Conservation (phyloP, 2,329 filamentous ascomycete species). For the Paraphoma chrysanthemicola region DNA sequence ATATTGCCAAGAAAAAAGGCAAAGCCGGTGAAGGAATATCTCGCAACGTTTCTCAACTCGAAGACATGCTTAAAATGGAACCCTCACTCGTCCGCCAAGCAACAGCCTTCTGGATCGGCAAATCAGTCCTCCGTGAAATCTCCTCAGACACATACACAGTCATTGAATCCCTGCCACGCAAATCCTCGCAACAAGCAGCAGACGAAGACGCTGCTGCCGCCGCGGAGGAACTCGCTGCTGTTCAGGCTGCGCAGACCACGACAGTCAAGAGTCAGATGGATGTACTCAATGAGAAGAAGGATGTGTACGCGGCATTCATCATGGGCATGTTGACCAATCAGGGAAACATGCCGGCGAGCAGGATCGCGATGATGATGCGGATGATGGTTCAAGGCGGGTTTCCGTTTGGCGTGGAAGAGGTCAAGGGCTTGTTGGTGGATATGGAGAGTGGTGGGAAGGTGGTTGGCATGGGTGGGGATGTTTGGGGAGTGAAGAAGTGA, state of each 20-base stretch:
- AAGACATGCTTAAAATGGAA: constrained; percentile 70
- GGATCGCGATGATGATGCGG: constrained; percentile 94
- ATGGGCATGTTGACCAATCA: constrained; percentile 95
- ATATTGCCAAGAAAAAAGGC: constrained; percentile 15
- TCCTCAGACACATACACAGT: constrained; percentile 65
- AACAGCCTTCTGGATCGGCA: constrained; percentile 74
- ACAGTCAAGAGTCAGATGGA: constrained; percentile 61
- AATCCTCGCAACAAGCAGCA: constrained; percentile 23
- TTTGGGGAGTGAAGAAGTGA: constrained; percentile 41
- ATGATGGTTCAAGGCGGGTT: constrained; percentile 90
- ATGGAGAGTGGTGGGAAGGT: constrained; percentile 61
- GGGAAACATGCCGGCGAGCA: constrained; percentile 78
- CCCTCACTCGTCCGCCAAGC: constrained; percentile 73
- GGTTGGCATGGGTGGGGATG: constrained; percentile 37
- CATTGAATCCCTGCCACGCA: constrained; percentile 61
- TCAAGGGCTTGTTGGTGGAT: constrained; percentile 78
- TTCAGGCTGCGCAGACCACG: constrained; percentile 52
- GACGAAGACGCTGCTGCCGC: constrained; percentile 47
- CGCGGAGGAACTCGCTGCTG: constrained; percentile 43
- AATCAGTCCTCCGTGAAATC: constrained; percentile 66
- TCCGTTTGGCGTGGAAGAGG: constrained; percentile 86
- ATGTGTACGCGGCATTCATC: constrained; percentile 90
- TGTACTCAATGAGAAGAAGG: constrained; percentile 71
- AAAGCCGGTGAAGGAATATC: constrained; percentile 40
- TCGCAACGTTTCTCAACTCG: constrained; percentile 55